These are phyloP conservation scores for Aaosphaeria arxii DNA, from an alignment of 2,329 filamentous ascomycete species.

Conservation along the genomic window DNA sequence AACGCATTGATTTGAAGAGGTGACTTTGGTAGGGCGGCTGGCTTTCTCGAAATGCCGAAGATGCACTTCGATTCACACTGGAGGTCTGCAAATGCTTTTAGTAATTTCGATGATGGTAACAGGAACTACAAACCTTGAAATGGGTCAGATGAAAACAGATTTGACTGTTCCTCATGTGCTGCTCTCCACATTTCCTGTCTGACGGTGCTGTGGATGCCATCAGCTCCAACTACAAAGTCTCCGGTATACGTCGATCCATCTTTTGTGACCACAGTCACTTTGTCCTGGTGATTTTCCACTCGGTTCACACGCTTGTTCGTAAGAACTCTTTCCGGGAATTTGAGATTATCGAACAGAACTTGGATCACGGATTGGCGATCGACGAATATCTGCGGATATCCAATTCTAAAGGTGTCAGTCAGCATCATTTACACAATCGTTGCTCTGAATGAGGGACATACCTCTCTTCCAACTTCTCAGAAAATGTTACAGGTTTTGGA, in stretches of 20 bases:
- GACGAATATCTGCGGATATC: conserved; percentile 6
- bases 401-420: not conserved
- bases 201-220: conserved; percentile 5
- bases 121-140: not conserved
- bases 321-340: not conserved
- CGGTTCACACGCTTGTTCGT: not conserved
- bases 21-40: not conserved
- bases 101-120: not conserved
- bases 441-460: too few relatives aligned
- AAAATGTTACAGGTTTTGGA: too few relatives aligned
- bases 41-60: not conserved
- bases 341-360: not conserved
- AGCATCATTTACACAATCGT: not conserved
- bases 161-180: not conserved
- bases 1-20: not conserved
- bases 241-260: not conserved
- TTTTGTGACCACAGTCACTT: not conserved
- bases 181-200: conserved; percentile 3
- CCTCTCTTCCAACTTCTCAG: too few relatives aligned
- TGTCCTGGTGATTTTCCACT: not conserved
- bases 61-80: not conserved
- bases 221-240: conserved; percentile 3
- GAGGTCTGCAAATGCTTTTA: not conserved
- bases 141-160: not conserved
- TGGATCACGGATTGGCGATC: conserved; percentile 3